Base-by-base conservation (phyloP, 2,329 filamentous ascomycete species). In the Claviceps africana region DNA sequence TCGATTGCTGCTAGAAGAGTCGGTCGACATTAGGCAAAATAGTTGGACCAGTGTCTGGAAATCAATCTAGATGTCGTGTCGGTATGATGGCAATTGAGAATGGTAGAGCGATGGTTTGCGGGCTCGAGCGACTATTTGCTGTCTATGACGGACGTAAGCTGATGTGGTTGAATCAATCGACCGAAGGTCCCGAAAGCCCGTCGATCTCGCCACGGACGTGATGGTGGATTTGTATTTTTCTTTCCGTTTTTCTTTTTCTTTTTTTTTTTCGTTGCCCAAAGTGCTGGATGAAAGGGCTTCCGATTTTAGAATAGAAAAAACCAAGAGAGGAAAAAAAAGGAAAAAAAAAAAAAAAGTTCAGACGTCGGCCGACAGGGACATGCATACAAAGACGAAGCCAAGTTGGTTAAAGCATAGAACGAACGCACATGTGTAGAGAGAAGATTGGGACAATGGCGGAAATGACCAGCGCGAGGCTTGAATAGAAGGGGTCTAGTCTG, bases 21-120 rank as follows among this genome's bases (percentile, higher is more conserved):
- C 22, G 37, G 44, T 42, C 43, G 52, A 44, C 48, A 53, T 51
- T n/a, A 19, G 52, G 37, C 47, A n/a, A 47, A 50, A 15, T n/a
- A 19, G 31, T 44, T 33, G 22, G 33, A 31, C 21, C 22, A 7
- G 40, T 15, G 22, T 31, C 19, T 22, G n/a, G 11, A 17, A 37
- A 49, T 21, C 19, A 28, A 22, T 4, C 17, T 35, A 21, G 35
- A 22, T 48, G 17, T 8, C n/a, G 46, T 10, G 37, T n/a, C 25
- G 46, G 15, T 21, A 10, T 10, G 28, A 48, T 51, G 17, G 15
- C 15, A 50, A 35, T 28, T n/a, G 37, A 28, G 19, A 13, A 49
- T 10, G 13, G n/a, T 21, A 17, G 35, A 28, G 42, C 42, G 5
- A 40, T 7, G 44, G 15, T n/a, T 11, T 37, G 21, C 35, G 30